phyloP scores from a whole-genome alignment of 2,329 filamentous ascomycete genomes.

The Bimuria novae-zelandiae region DNA sequence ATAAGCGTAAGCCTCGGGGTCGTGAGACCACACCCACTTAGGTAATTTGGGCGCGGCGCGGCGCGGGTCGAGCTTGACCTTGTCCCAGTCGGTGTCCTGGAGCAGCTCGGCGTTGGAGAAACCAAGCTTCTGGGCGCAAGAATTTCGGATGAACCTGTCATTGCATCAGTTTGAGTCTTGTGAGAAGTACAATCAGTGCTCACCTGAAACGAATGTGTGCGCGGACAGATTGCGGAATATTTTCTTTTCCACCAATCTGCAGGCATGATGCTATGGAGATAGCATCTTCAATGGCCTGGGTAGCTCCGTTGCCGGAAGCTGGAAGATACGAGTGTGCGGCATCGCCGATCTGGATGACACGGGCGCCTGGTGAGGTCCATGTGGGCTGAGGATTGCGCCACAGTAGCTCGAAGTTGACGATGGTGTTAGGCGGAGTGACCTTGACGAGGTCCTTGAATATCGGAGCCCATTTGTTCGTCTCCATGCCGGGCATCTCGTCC shows the following conservation, averaged over 20 bases:
- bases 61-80: slow-evolving; percentile 52
- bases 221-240: slow-evolving; percentile 46
- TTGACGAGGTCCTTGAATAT: slow-evolving; percentile 53
- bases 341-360: slow-evolving; percentile 53
- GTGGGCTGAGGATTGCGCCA: slow-evolving; percentile 54
- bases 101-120: slow-evolving; percentile 54
- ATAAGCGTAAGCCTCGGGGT: slow-evolving; percentile 52
- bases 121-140: slow-evolving; percentile 55
- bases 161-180: slow-evolving; percentile 3
- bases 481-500: slow-evolving; percentile 50
- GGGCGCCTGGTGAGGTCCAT: slow-evolving; percentile 50
- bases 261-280: slow-evolving; percentile 53
- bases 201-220: slow-evolving; percentile 50
- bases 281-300: slow-evolving; percentile 55
- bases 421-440: slow-evolving; percentile 51
- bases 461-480: slow-evolving; percentile 49
- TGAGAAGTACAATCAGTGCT: slow-evolving; percentile 4
- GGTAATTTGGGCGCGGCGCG: slow-evolving; percentile 51
- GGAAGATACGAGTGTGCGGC: slow-evolving; percentile 53
- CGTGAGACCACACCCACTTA: slow-evolving; percentile 53
- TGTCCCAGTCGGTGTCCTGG: slow-evolving; percentile 55
- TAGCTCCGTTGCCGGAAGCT: slow-evolving; percentile 52
- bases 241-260: slow-evolving; percentile 49
- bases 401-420: slow-evolving; percentile 56
- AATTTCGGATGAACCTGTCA: slow-evolving; percentile 51